Conservation (phyloP, 768 basidiomycete genomes). For the Cystobasidiopsis lactophilus region DNA sequence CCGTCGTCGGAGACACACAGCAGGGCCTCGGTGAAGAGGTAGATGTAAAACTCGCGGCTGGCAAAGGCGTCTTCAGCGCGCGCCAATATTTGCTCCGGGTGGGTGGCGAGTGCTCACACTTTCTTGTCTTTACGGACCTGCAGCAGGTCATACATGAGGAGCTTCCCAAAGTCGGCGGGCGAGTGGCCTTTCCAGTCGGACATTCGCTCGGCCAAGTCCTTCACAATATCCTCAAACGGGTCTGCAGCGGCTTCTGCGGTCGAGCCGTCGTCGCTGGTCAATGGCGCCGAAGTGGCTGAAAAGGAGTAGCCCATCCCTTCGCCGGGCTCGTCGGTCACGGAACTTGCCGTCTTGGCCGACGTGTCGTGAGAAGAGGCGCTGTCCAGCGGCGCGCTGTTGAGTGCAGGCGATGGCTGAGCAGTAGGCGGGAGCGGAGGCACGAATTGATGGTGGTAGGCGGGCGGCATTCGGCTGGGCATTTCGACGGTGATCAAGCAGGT, state of each 20-base stretch:
- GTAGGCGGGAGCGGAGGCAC: no score
- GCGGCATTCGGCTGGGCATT: slow-evolving; percentile 36
- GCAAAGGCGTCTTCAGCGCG: neutral
- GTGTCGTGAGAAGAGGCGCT: no score
- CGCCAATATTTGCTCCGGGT: neutral
- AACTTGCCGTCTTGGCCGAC: no score
- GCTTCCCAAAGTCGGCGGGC: slow-evolving; percentile 49
- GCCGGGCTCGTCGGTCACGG: no score
- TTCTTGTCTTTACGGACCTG: slow-evolving; percentile 70
- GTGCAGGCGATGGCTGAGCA: no score
- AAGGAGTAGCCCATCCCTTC: no score
- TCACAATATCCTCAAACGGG: slow-evolving; percentile 61
- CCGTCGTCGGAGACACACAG: slow-evolving; percentile 96
- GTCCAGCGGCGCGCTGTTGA: no score
- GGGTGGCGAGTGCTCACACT: slow-evolving; percentile 76
- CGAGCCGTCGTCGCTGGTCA: neutral
- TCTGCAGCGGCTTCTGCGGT: no score
- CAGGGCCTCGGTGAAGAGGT: slow-evolving; percentile 91
- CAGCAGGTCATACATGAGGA: slow-evolving; percentile 80
- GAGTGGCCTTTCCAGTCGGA: slow-evolving; percentile 93
- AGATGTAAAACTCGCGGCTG: neutral
- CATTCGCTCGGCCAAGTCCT: slow-evolving; percentile 71
- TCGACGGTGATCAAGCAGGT: slow-evolving; percentile 89
- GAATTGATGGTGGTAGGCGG: no score
- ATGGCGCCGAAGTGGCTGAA: neutral